These are phyloP conservation scores for Brachypodium distachyon DNA, from an alignment of 202 grass and related monocot species.

Conservation along the genomic window DNA sequence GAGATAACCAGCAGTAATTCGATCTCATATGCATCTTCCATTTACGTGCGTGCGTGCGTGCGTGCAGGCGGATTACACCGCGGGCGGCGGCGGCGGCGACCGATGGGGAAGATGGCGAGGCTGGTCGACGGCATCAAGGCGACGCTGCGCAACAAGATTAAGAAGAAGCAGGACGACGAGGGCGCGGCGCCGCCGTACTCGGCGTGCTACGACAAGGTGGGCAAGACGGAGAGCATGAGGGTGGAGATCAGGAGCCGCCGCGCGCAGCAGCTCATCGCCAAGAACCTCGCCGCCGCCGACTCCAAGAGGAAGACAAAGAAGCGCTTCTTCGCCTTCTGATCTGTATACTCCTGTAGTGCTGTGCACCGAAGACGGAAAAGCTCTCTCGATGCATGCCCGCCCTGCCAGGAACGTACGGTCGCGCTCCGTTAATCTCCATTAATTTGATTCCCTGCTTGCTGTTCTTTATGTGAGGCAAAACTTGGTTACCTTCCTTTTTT, in stretches of 20 bases:
- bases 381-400: background rate
- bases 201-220: conserved; percentile 57
- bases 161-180: background rate
- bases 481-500: too few species aligned
- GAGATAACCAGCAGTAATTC: too few species aligned
- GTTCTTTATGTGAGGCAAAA: too few species aligned
- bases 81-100: conserved; percentile 27
- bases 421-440: background rate
- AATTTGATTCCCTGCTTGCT: too few species aligned
- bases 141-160: conserved; percentile 37
- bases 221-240: conserved; percentile 93
- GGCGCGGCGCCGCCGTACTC: background rate
- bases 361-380: background rate
- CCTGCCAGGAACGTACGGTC: too few species aligned
- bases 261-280: conserved; percentile 73
- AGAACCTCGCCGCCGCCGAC: conserved; percentile 72
- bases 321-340: conserved; percentile 42
- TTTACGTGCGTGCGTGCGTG: background rate
- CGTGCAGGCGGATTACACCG: background rate
- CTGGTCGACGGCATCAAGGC: conserved; percentile 69
- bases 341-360: too few species aligned
- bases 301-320: conserved; percentile 16
- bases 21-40: too few species aligned
- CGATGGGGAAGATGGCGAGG: conserved; percentile 63
- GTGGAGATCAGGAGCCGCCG: conserved; percentile 81